Conservation (phyloP, 306 rosid genomes). For the Urtica urens region DNA sequence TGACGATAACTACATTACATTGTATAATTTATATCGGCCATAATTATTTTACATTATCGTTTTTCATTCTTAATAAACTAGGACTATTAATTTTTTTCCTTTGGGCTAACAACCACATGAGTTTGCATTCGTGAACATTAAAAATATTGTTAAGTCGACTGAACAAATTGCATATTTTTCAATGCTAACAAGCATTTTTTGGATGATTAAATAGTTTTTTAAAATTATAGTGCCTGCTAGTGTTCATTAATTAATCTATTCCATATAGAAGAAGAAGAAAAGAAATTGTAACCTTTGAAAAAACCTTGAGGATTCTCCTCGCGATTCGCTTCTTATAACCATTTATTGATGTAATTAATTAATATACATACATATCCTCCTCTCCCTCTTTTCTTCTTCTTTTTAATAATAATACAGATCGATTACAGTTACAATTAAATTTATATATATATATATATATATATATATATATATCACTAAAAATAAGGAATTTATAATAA, state of each 20-base stretch:
- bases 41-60: background rate
- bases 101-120: background rate
- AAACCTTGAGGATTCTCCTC: conserved; percentile 24
- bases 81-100: background rate
- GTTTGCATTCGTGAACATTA: background rate
- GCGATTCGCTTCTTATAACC: conserved; percentile 22
- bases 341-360: conserved; percentile 3
- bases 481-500: conserved; percentile 10
- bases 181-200: too few species aligned
- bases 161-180: too few species aligned
- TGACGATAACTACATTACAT: background rate
- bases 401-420: conserved; percentile 6
- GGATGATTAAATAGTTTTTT: background rate
- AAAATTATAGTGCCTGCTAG: too few species aligned
- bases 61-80: background rate
- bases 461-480: too few species aligned
- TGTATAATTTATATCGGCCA: background rate
- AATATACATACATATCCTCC: conserved; percentile 5
- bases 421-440: too few species aligned
- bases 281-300: conserved; percentile 3
- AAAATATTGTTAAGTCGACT: background rate
- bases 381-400: conserved; percentile 5
- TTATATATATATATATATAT: too few species aligned
- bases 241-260: too few species aligned
- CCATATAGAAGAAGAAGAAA: background rate